These are phyloP conservation scores for Aspergillus tubingensis DNA, from an alignment of 2,329 filamentous ascomycete genomes.

Conservation along the genomic window DNA sequence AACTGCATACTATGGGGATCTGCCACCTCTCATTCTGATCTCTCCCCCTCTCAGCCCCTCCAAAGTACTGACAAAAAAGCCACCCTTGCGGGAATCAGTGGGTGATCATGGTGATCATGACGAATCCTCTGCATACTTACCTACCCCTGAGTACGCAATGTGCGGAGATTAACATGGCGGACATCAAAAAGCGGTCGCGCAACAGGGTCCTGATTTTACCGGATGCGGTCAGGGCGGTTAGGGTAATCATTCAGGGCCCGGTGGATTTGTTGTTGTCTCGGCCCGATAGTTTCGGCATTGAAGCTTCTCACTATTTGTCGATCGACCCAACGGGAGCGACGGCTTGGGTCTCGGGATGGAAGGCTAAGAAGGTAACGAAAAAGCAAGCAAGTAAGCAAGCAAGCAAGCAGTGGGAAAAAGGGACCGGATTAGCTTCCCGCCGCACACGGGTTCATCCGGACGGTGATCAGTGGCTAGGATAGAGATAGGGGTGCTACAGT, in stretches of 20 bases:
- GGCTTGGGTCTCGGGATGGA: background rate
- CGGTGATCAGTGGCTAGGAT: background rate
- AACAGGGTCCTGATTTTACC: background rate
- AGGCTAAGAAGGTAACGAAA: too few species aligned
- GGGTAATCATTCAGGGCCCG: background rate
- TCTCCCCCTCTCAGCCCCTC: background rate
- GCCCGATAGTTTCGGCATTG: background rate
- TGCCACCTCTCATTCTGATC: background rate
- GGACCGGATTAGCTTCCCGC: background rate
- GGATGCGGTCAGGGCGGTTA: background rate
- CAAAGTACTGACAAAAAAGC: background rate
- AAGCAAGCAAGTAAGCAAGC: background rate
- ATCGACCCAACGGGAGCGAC: background rate
- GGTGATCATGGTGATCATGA: background rate
- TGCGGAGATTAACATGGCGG: background rate
- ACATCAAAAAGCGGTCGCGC: background rate
- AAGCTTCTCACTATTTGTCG: background rate
- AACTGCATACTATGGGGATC: background rate
- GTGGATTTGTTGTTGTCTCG: background rate
- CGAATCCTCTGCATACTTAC: background rate
- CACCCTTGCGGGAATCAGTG: background rate
- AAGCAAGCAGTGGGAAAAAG: background rate
- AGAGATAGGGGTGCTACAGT: too few species aligned
- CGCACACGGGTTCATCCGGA: background rate
- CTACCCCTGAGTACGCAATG: background rate